Conservation (phyloP, 1,284 basidiomycete species). For the Grifola frondosa region DNA sequence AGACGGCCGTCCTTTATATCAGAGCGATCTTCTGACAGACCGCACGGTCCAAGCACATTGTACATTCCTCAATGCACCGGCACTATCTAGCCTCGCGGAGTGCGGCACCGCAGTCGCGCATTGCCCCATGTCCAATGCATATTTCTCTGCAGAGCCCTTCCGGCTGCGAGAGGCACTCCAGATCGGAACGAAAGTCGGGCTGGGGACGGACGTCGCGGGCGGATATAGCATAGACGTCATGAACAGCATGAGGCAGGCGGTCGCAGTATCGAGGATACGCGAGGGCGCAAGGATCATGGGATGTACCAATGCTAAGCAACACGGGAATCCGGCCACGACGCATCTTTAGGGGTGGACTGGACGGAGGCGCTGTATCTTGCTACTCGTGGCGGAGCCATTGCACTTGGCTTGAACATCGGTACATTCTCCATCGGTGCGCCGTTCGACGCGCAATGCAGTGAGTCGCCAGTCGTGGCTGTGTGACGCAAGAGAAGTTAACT, state of each 20-base stretch:
- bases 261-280: conserved; percentile 69
- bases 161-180: conserved; percentile 72
- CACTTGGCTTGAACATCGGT: conserved; percentile 59
- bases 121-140: conserved; percentile 83
- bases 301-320: conserved; percentile 5
- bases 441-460: conserved; percentile 82
- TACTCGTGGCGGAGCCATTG: conserved; percentile 71
- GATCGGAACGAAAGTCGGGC: conserved; percentile 63
- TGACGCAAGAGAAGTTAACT: too few relatives aligned
- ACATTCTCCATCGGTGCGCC: conserved; percentile 65
- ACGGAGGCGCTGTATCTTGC: conserved; percentile 77
- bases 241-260: conserved; percentile 75
- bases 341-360: conserved; percentile 46
- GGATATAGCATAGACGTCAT: conserved; percentile 80
- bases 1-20: too few relatives aligned
- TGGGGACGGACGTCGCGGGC: conserved; percentile 84
- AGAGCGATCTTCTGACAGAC: conserved; percentile 61
- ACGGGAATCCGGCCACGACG: conserved; percentile 8
- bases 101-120: conserved; percentile 71
- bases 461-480: too few relatives aligned
- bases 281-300: conserved; percentile 50
- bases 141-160: conserved; percentile 78
- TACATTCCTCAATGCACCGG: conserved; percentile 61
- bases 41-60: conserved; percentile 83
- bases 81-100: conserved; percentile 51